Percentiles rank a stretch among this genome's conserved stretches.
phyloP scores from a whole-genome alignment of 2,329 filamentous ascomycete species.

The Aureobasidium leucospermi region DNA sequence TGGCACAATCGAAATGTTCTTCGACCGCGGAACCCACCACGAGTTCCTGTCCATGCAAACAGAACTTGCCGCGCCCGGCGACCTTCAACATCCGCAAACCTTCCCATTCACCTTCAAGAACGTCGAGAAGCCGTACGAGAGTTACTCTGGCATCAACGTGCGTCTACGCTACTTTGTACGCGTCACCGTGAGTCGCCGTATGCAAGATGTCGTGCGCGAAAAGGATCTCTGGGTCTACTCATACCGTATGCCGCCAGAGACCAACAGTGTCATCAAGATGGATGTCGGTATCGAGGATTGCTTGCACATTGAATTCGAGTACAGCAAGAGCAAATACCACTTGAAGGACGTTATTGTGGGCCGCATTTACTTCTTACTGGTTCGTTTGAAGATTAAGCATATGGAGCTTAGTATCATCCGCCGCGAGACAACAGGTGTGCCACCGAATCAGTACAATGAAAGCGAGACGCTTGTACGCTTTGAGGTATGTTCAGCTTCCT shows the following conservation, averaged over 20 bases:
- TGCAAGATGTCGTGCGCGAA: slow-evolving; percentile 96
- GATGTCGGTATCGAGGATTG: slow-evolving; percentile 99
- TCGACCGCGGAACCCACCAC: slow-evolving; percentile 97
- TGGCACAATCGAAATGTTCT: slow-evolving; percentile 99
- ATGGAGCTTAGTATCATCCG: slow-evolving; percentile 99
- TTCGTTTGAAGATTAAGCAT: slow-evolving; percentile 97
- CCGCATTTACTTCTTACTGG: slow-evolving; percentile 94
- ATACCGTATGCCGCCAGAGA: slow-evolving; percentile 95
- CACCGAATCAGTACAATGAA: slow-evolving; percentile 98
- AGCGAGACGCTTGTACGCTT: slow-evolving; percentile 96
- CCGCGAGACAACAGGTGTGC: slow-evolving; percentile 89
- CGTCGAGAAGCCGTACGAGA: slow-evolving; percentile 99
- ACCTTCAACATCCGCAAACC: slow-evolving; percentile 96
- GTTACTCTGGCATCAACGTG: slow-evolving; percentile 99
- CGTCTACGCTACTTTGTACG: slow-evolving; percentile 97
- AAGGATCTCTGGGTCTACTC: slow-evolving; percentile 99
- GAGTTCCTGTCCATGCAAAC: slow-evolving; percentile 97
- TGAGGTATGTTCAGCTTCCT: slow-evolving; percentile 51
- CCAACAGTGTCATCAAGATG: slow-evolving; percentile 99
- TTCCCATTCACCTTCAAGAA: slow-evolving; percentile 99
- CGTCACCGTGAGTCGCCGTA: slow-evolving; percentile 90
- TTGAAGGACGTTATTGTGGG: slow-evolving; percentile 98
- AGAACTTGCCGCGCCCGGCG: slow-evolving; percentile 91
- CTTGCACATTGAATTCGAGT: slow-evolving; percentile 98
- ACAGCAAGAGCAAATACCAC: slow-evolving; percentile 98